These are phyloP conservation scores for Zoysia matrella DNA, from an alignment of 202 grass and related monocot species.

Conservation along the genomic window DNA sequence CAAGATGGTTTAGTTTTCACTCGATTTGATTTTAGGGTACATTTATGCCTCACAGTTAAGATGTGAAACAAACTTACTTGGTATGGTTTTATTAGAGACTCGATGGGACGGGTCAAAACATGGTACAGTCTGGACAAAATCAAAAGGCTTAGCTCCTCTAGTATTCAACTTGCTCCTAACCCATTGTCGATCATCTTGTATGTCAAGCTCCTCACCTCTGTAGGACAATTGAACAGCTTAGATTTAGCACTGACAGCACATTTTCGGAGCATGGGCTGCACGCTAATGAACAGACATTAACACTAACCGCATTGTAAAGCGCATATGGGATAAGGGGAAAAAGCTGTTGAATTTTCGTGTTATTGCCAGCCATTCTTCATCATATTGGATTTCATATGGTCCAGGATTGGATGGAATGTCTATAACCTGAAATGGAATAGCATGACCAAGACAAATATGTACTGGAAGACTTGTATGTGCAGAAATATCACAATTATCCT, in stretches of 20 bases:
- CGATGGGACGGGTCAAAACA: slow-evolving; percentile 60
- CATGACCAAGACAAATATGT: slow-evolving; percentile 37
- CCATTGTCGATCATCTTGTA: slow-evolving; percentile 63
- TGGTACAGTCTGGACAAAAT: slow-evolving; percentile 70
- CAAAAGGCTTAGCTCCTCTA: slow-evolving; percentile 80
- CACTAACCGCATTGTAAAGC: slow-evolving; percentile 43
- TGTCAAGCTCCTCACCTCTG: slow-evolving; percentile 70
- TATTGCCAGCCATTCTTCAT: slow-evolving; percentile 97
- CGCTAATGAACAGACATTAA: not conserved
- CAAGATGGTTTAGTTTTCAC: not conserved
- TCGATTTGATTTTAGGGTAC: not conserved
- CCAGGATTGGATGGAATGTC: slow-evolving; percentile 81
- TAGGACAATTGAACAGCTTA: slow-evolving; percentile 31
- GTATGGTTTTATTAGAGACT: slow-evolving; percentile 33
- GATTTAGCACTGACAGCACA: slow-evolving; percentile 28
- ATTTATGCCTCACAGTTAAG: slow-evolving; percentile 3
- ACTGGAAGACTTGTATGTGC: slow-evolving; percentile 23
- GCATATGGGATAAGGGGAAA: slow-evolving; percentile 63
- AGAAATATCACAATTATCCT: slow-evolving; percentile 16
- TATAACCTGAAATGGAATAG: slow-evolving; percentile 66
- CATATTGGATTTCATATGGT: slow-evolving; percentile 85
- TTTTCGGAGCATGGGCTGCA: slow-evolving; percentile 27
- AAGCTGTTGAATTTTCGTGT: slow-evolving; percentile 71
- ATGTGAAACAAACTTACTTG: slow-evolving; percentile 45
- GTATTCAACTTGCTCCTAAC: slow-evolving; percentile 73